These are phyloP conservation scores for Neurospora hispaniola DNA, from an alignment of 495 filamentous ascomycete species.

Conservation along the genomic window DNA sequence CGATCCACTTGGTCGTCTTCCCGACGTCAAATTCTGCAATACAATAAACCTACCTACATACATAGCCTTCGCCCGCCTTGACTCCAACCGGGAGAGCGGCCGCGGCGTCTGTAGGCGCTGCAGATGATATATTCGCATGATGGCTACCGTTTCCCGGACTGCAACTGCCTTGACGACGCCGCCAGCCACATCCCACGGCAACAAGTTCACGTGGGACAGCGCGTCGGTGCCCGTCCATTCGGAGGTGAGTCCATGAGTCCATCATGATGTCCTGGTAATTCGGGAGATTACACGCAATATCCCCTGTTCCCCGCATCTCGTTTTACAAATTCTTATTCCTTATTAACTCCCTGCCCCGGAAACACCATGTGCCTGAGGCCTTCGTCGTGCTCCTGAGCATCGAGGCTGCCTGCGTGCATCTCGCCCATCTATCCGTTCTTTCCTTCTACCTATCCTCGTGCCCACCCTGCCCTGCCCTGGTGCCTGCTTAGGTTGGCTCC, in stretches of 20 bases:
- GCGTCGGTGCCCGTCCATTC: constrained; percentile 25
- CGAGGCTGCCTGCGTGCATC: background rate
- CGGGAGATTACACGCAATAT: background rate
- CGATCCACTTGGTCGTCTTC: background rate
- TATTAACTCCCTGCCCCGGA: background rate
- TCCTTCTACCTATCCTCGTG: background rate
- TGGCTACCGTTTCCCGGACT: constrained; percentile 44
- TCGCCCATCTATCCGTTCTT: background rate
- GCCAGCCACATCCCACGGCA: constrained; percentile 41
- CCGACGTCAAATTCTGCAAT: background rate
- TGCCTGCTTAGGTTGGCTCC: background rate
- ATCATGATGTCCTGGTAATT: background rate
- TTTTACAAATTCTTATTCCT: background rate
- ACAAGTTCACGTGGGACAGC: constrained; percentile 39
- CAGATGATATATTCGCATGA: constrained; percentile 19
- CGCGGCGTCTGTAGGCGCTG: constrained; percentile 2
- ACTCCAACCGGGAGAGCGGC: constrained; percentile 3
- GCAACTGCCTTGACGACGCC: constrained; percentile 36
- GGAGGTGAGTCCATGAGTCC: constrained; percentile 24
- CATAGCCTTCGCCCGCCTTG: background rate
- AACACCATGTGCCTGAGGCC: background rate
- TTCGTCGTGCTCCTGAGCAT: background rate
- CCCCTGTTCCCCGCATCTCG: background rate
- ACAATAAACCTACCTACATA: background rate
- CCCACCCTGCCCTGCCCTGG: background rate